Percentiles rank a stretch among this genome's conserved stretches.
These are phyloP conservation scores for baker's yeast (Saccharomyces cerevisiae) DNA, from an alignment of 805 yeast species.

Conservation along the genomic window DNA sequence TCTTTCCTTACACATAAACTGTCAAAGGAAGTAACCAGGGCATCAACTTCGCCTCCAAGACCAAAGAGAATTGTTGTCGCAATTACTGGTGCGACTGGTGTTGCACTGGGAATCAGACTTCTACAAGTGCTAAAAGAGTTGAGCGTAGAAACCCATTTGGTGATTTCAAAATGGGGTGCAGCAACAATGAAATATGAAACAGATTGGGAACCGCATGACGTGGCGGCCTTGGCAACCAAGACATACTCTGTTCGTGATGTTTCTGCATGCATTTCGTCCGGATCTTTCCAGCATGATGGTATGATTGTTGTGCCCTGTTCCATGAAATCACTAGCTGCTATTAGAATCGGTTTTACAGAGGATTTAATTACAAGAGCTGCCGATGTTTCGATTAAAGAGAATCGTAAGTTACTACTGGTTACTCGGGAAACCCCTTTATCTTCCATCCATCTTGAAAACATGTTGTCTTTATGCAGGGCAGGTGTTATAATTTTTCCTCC, in stretches of 20 bases:
- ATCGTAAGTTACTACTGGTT: constrained; percentile 18
- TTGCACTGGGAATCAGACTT: constrained; percentile 19
- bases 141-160: constrained; percentile 21
- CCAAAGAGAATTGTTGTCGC: constrained; percentile 23
- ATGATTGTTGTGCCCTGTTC: constrained; percentile 29
- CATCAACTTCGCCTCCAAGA: constrained; percentile 3
- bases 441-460: constrained; percentile 24
- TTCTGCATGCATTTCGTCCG: constrained; percentile 25
- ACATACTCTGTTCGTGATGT: constrained; percentile 21
- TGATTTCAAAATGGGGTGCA: constrained; percentile 27
- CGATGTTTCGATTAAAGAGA: constrained; percentile 25
- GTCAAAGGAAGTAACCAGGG: not conserved
- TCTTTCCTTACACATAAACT: not conserved
- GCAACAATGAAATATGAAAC: constrained; percentile 28
- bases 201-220: constrained; percentile 15
- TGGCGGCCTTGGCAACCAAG: constrained; percentile 13
- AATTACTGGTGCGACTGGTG: constrained; percentile 27
- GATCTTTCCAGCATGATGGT: constrained; percentile 27
- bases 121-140: constrained; percentile 13
- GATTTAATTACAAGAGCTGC: constrained; percentile 27
- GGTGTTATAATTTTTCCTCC: constrained; percentile 25
- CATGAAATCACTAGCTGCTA: constrained; percentile 26
- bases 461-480: constrained; percentile 16
- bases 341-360: constrained; percentile 24
- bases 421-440: constrained; percentile 28